Conservation (phyloP, 1,139 yeast species). For the Hyphopichia khmerensis region DNA sequence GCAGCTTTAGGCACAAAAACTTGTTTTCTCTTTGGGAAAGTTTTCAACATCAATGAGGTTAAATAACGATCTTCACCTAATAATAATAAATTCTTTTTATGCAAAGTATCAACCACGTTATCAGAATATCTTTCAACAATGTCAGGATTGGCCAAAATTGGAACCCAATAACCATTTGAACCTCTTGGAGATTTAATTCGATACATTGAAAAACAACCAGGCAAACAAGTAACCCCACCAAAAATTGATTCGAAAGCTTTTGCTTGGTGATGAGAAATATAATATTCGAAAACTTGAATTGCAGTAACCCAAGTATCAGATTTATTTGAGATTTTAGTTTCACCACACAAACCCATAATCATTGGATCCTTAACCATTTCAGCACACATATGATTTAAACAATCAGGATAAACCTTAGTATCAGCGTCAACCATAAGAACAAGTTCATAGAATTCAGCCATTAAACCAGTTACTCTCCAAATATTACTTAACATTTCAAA, state of each 20-base stretch:
- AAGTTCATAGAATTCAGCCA: slow-evolving; percentile 83
- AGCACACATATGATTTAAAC: slow-evolving; percentile 88
- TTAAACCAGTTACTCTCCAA: slow-evolving; percentile 85
- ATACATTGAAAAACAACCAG: slow-evolving; percentile 97
- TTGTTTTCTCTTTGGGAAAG: slow-evolving; percentile 92
- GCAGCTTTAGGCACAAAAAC: slow-evolving; percentile 94
- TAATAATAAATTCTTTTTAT: slow-evolving; percentile 81
- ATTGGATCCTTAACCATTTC: slow-evolving; percentile 88
- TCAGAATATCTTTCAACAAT: slow-evolving; percentile 94
- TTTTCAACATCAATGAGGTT: slow-evolving; percentile 83
- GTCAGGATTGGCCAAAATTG: slow-evolving; percentile 93
- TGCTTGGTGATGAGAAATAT: slow-evolving; percentile 93
- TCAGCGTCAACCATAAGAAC: slow-evolving; percentile 97
- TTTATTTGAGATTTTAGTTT: slow-evolving; percentile 91
- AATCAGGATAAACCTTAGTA: slow-evolving; percentile 87
- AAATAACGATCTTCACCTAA: slow-evolving; percentile 93
- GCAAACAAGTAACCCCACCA: slow-evolving; percentile 96
- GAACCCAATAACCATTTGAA: slow-evolving; percentile 91
- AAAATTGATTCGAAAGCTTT: slow-evolving; percentile 95
- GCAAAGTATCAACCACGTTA: slow-evolving; percentile 83
- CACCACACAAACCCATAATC: slow-evolving; percentile 97
- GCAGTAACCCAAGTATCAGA: slow-evolving; percentile 87
- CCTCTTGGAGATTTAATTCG: slow-evolving; percentile 94
- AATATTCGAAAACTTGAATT: slow-evolving; percentile 95
- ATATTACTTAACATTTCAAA: slow-evolving; percentile 76